These are phyloP conservation scores for Calonectria leucothoes DNA, from an alignment of 2,329 filamentous ascomycete genomes.

Conservation along the genomic window DNA sequence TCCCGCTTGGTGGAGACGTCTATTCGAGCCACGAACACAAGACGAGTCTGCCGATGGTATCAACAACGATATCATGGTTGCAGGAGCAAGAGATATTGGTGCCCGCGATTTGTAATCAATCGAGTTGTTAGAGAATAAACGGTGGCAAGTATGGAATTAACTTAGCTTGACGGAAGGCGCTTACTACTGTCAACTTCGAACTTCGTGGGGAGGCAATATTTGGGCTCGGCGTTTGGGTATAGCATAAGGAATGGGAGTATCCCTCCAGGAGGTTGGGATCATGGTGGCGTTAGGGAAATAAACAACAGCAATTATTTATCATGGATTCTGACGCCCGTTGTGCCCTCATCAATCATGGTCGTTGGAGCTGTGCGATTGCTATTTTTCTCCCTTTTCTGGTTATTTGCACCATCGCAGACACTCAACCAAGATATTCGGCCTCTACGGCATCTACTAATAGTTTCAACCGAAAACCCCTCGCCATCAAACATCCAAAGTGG, in stretches of 20 bases:
- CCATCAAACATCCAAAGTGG: neutral
- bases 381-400: no score
- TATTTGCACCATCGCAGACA: neutral
- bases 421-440: neutral
- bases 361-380: neutral
- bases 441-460: neutral
- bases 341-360: neutral
- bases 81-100: slow-evolving; percentile 54
- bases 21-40: slow-evolving; percentile 75
- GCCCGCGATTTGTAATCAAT: slow-evolving; percentile 34
- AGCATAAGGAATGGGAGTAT: slow-evolving; percentile 16
- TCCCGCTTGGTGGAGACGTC: slow-evolving; percentile 86
- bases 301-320: neutral
- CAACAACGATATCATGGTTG: slow-evolving; percentile 73
- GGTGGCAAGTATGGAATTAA: neutral
- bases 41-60: slow-evolving; percentile 64
- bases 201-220: neutral
- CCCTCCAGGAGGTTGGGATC: slow-evolving; percentile 12
- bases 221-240: slow-evolving; percentile 26
- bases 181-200: slow-evolving; percentile 22
- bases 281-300: slow-evolving; percentile 25
- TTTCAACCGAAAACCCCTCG: neutral
- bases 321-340: neutral
- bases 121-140: neutral
- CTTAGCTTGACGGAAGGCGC: neutral